Evolutionary conservation across 2,329 filamentous ascomycete genomes (phyloP).

Genomic region (Xylaria sp.): DNA sequence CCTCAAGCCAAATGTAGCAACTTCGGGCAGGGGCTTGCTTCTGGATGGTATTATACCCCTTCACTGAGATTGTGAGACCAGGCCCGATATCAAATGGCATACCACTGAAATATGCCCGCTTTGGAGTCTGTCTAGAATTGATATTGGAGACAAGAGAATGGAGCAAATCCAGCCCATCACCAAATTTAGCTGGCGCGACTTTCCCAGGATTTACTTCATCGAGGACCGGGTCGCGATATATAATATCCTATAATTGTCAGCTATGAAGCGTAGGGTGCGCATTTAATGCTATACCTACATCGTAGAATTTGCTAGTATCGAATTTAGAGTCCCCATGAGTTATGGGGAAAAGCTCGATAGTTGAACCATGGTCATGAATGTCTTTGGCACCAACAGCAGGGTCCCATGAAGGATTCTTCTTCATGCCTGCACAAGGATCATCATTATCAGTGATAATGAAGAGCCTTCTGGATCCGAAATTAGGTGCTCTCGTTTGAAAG

Average conservation of each 20-base stretch:
- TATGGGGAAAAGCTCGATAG: constrained; percentile 93
- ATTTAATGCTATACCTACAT: constrained; percentile 64
- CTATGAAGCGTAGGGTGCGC: constrained; percentile 39
- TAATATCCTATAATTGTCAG: constrained; percentile 74
- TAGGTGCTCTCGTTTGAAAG: constrained; percentile 93
- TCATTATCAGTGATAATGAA: constrained; percentile 98
- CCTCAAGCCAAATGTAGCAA: constrained; percentile 88
- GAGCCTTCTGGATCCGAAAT: constrained; percentile 91
- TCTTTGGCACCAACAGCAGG: constrained; percentile 92
- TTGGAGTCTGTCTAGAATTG: constrained; percentile 88
- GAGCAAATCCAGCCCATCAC: constrained; percentile 81
- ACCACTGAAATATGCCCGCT: constrained; percentile 86
- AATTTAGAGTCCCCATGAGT: constrained; percentile 77
- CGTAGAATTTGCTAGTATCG: constrained; percentile 87
- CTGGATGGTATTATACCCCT: constrained; percentile 91
- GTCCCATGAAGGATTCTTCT: constrained; percentile 78
- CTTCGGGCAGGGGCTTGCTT: constrained; percentile 82
- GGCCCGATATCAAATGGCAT: constrained; percentile 90
- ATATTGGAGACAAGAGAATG: constrained; percentile 86
- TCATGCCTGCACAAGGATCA: constrained; percentile 80
- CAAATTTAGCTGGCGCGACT: constrained; percentile 72
- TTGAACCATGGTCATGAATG: constrained; percentile 90
- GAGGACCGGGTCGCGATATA: constrained; percentile 81
- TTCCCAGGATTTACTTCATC: constrained; percentile 71
- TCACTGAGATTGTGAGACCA: constrained; percentile 86